Percentiles rank a stretch among this genome's conserved stretches.
phyloP scores from a whole-genome alignment of 129 eudicot species.

The Calendula officinalis region DNA sequence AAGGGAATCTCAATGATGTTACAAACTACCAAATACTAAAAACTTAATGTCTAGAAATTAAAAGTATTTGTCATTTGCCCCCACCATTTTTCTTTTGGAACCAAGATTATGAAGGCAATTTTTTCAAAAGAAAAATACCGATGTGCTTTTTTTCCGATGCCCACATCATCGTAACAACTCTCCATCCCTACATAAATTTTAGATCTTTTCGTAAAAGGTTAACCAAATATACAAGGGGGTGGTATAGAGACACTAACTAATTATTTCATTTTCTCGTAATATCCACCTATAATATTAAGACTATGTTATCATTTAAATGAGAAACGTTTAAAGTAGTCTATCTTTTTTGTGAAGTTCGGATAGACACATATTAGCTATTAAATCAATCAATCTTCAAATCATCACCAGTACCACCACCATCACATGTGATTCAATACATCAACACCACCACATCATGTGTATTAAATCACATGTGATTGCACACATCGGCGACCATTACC shows the following conservation, averaged over 20 bases:
- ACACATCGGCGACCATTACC: too few species aligned
- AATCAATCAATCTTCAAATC: too few species aligned
- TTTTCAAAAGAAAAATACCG: constrained; percentile 19
- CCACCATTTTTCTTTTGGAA: constrained; percentile 41
- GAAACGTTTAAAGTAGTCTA: too few species aligned
- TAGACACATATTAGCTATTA: too few species aligned
- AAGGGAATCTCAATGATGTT: constrained; percentile 42
- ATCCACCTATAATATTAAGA: too few species aligned
- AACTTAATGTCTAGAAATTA: constrained; percentile 20
- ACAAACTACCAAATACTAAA: constrained; percentile 38
- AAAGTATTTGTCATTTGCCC: constrained; percentile 42
- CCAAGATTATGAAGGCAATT: constrained; percentile 31
- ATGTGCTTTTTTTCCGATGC: constrained; percentile 33
- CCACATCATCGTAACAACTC: constrained; percentile 48
- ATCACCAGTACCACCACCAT: too few species aligned
- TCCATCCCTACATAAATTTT: constrained; percentile 40
- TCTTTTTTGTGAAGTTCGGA: too few species aligned
- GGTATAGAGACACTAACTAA: background rate
- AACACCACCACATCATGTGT: too few species aligned
- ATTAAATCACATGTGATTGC: too few species aligned
- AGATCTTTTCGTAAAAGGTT: constrained; percentile 7
- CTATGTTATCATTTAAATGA: too few species aligned
- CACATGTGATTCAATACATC: too few species aligned
- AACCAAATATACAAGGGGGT: background rate
- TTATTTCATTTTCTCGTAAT: too few species aligned